Base-by-base conservation (phyloP, 1,139 yeast species). In the Pichia sp. region DNA sequence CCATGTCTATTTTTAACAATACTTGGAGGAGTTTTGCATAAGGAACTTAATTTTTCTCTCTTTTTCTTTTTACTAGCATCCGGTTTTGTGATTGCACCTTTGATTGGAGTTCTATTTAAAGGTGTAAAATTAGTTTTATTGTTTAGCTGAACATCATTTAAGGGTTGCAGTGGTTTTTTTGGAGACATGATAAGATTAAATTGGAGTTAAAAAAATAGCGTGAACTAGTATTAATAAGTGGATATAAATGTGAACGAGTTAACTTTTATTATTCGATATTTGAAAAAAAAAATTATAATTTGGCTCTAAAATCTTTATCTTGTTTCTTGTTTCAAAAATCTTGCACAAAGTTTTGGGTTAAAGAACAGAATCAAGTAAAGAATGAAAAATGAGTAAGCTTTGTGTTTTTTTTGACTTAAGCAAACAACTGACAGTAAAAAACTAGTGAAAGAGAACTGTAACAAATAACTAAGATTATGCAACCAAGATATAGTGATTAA, bases 21-120 rank as follows among this genome's bases (percentile, higher is more conserved):
- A 19, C 96, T 85, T 39, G 98, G 97, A 4, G 98, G 97, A 5
- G 97, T 91, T 69, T 89, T 89, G 69, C 98, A 91, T 51, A 91
- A 74, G 1, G 96, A 81, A 1, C 96, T 86, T 47, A 88, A 74
- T 67, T 90, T 90, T 67, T 88, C 96, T 71, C 86, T 88, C 75
- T 84, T 86, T 76, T 87, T 88, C 67, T 75, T 77, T 49, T 54
- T 56, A 33, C 55, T 58, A 14, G 58, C 60, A 38, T 61, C 67
- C 7, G 68, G 67, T 54, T 64, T 67, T 13, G 67, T 54, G 18
- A 62, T 60, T 13, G 67, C 58, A 44, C 62, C 58, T 46, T 61
- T 63, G 34, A 62, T 60, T 28, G 67, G 68, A 36, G 67, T 64
- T 53, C 60, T 63, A 36, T 59, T 60, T 34, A 53, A 53, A 36